Evolutionary conservation across 371 early-diverging fungal species (phyloP), one percentile per base, ranked within the genome.

Genomic region (Mucor racemosus): DNA sequence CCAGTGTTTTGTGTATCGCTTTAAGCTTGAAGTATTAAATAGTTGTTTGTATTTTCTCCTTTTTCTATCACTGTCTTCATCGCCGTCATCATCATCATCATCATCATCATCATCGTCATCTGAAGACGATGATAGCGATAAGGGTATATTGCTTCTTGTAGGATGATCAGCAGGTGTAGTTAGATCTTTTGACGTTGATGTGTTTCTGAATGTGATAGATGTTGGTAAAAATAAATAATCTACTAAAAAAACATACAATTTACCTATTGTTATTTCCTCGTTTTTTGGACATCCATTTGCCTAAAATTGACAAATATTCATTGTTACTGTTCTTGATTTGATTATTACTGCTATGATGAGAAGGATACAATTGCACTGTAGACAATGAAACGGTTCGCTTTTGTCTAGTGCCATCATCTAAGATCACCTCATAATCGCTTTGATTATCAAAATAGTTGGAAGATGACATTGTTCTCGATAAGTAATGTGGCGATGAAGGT

Each of bases 391-490:
- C 55, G 11, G 72, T 65, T 36, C 76, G 39, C 57, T 64, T 68
- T 58, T 69, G 66, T 13, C 62, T 42, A 40, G 73, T 62, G 3
- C 73, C 76, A 41, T 76, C 73, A 46, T 76, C 76, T 19, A 72
- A 50, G 11, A 75, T 64, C 4, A 75, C 76, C 34, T 72, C 66
- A 35, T 60, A 62, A 26, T 65, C 66, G 36, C 59, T 68, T 66
- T 64, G 50, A n/a, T 54, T 68, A 36, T 68, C 69, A 11, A 62
- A 60, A 61, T 60, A 46, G 14, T 50, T 60, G 6, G 67, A 60
- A 21, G 61, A 54, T 3, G 67, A 66, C 7, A 55, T 9, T 11
- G 67, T 66, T 56, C 61, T 60, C 7, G 67, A 66, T 44, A 66
- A 39, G 10, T 58, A 26, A 5, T 31, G 59, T 5, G 15, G 39